A percentile compares a stretch with the other conserved stretches of the same genome.
These are phyloP conservation scores for Schrenkiella parvula DNA, from an alignment of 345 rosid species.

Conservation along the genomic window DNA sequence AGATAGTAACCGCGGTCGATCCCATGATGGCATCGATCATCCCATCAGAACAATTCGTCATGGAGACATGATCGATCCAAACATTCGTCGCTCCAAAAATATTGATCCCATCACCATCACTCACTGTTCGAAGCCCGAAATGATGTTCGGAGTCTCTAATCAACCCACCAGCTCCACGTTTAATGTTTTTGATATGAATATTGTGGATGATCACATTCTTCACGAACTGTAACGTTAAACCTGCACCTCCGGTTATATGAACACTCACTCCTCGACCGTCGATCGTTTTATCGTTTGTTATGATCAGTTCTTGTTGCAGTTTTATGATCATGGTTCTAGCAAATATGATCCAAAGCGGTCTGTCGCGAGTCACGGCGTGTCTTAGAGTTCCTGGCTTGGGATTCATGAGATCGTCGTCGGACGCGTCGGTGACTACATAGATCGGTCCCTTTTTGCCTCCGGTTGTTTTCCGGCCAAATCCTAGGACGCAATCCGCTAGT, in stretches of 20 bases:
- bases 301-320: constrained; percentile 57
- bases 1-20: constrained; percentile 64
- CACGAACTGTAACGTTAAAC: constrained; percentile 62
- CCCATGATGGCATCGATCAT: constrained; percentile 55
- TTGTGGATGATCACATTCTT: constrained; percentile 66
- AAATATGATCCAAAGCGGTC: constrained; percentile 77
- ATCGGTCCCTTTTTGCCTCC: constrained; percentile 58
- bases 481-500: constrained; percentile 56
- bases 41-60: constrained; percentile 55
- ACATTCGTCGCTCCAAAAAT: constrained; percentile 50
- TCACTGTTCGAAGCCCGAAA: constrained; percentile 41
- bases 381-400: constrained; percentile 75
- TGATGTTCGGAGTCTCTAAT: constrained; percentile 64
- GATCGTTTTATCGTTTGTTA: constrained; percentile 58
- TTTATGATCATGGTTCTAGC: constrained; percentile 55
- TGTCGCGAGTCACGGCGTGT: constrained; percentile 61
- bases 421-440: constrained; percentile 56
- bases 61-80: constrained; percentile 73
- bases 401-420: constrained; percentile 46
- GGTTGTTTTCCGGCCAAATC: constrained; percentile 59
- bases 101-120: constrained; percentile 72
- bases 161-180: constrained; percentile 41
- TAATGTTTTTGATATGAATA: constrained; percentile 52
- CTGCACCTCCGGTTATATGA: constrained; percentile 56
- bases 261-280: constrained; percentile 68